These are phyloP conservation scores for Hirsutella thompsonii DNA, from an alignment of 2,329 filamentous ascomycete species.

Conservation along the genomic window DNA sequence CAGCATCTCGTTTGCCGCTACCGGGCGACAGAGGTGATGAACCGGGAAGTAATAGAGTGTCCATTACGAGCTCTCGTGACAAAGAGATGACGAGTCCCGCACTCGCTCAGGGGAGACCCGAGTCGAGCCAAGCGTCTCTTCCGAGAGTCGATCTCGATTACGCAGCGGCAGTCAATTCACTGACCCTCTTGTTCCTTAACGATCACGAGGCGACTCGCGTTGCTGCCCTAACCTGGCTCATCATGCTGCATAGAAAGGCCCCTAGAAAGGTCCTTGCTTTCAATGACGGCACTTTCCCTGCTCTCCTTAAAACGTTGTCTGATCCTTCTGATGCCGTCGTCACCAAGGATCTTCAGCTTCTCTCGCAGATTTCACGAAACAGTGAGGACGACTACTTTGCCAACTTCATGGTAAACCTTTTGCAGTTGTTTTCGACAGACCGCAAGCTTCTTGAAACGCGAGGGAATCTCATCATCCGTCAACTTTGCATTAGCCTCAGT, in stretches of 20 bases:
- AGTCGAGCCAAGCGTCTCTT: constrained; percentile 27
- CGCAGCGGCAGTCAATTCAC: constrained; percentile 80
- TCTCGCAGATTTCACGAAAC: constrained; percentile 92
- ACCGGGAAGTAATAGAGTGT: constrained; percentile 34
- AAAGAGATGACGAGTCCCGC: constrained; percentile 38
- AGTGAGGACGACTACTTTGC: constrained; percentile 97
- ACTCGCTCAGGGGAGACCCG: constrained; percentile 33
- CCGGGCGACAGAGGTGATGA: constrained; percentile 32
- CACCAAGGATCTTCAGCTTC: constrained; percentile 79
- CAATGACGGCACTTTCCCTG: constrained; percentile 94
- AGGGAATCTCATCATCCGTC: constrained; percentile 91
- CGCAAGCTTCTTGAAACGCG: constrained; percentile 79
- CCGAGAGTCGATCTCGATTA: constrained; percentile 75
- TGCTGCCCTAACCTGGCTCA: constrained; percentile 86
- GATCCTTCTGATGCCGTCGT: constrained; percentile 94
- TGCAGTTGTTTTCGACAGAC: constrained; percentile 93
- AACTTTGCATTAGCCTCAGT: constrained; percentile 84
- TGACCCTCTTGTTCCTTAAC: constrained; percentile 88
- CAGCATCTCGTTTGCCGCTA: constrained; percentile 28
- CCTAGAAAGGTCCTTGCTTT: constrained; percentile 88
- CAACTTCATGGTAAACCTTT: constrained; percentile 93
- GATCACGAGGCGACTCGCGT: constrained; percentile 94
- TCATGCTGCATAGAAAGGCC: constrained; percentile 94
- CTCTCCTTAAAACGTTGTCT: constrained; percentile 87
- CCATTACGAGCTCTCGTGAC: constrained; percentile 39